These are phyloP conservation scores for Clarireedia sp. DNA, from an alignment of 2,329 filamentous ascomycete species.

Conservation along the genomic window DNA sequence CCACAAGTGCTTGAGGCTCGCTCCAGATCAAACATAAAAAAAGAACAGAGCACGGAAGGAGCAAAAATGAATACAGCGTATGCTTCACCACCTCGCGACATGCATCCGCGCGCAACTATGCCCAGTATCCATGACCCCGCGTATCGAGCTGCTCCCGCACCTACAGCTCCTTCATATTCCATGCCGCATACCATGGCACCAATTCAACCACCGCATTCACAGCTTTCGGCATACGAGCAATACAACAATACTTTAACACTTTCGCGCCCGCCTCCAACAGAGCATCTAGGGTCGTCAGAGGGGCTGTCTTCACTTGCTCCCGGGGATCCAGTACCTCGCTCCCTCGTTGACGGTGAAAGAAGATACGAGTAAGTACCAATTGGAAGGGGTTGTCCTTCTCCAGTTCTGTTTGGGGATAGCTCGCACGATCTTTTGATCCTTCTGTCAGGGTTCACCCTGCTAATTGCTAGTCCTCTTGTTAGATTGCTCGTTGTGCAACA, in stretches of 20 bases:
- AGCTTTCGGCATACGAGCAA: slow-evolving; percentile 13
- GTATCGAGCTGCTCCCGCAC: slow-evolving; percentile 13
- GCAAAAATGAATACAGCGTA: slow-evolving; percentile 21
- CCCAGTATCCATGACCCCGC: slow-evolving; percentile 12
- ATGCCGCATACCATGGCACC: slow-evolving; percentile 20
- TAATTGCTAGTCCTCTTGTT: slow-evolving; percentile 29
- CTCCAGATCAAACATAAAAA: not conserved
- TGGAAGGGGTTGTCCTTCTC: not conserved
- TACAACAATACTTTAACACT: slow-evolving; percentile 12
- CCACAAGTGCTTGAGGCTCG: not conserved
- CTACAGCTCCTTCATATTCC: slow-evolving; percentile 11
- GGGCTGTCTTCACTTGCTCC: slow-evolving; percentile 14
- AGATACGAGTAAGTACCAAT: slow-evolving; percentile 25
- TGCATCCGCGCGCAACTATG: slow-evolving; percentile 14
- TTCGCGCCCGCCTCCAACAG: slow-evolving; percentile 17
- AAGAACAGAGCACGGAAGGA: not conserved
- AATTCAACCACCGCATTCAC: slow-evolving; percentile 15
- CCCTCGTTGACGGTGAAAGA: slow-evolving; percentile 16
- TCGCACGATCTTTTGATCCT: not conserved
- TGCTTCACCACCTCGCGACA: slow-evolving; percentile 17
- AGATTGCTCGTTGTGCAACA: slow-evolving; percentile 81
- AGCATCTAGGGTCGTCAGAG: slow-evolving; percentile 14
- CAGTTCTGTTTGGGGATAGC: not conserved
- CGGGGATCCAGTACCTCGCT: slow-evolving; percentile 16
- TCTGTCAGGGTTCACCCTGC: slow-evolving; percentile 2